A percentile compares a stretch with the other conserved stretches of the same genome.
phyloP scores from a whole-genome alignment of 2,329 filamentous ascomycete genomes.

The Cytospora mali region DNA sequence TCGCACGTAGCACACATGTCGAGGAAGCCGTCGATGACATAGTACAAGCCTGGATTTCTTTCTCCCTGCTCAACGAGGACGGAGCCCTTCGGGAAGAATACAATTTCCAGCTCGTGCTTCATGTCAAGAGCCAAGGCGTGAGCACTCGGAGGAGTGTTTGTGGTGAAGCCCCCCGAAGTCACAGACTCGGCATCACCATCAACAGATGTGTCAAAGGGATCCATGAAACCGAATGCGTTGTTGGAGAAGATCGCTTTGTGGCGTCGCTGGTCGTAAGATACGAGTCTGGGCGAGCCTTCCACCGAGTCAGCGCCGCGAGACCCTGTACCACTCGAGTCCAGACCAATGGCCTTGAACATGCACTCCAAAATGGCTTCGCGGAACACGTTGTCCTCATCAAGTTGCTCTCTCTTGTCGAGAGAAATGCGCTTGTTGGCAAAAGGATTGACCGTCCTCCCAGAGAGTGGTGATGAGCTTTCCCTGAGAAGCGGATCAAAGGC shows the following conservation, averaged over 20 bases:
- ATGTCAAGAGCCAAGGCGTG: slow-evolving; percentile 75
- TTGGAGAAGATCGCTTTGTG: slow-evolving; percentile 78
- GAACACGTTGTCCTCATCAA: slow-evolving; percentile 88
- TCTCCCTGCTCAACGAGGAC: slow-evolving; percentile 96
- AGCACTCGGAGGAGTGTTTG: slow-evolving; percentile 63
- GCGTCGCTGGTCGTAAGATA: slow-evolving; percentile 80
- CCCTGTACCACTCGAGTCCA: slow-evolving; percentile 69
- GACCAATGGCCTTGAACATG: slow-evolving; percentile 90
- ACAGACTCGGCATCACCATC: slow-evolving; percentile 89
- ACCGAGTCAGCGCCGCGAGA: slow-evolving; percentile 72
- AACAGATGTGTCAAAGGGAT: slow-evolving; percentile 73
- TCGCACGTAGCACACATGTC: slow-evolving; percentile 85
- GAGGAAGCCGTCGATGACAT: slow-evolving; percentile 95
- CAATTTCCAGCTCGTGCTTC: slow-evolving; percentile 91
- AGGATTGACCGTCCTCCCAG: slow-evolving; percentile 56
- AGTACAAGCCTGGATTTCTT: slow-evolving; percentile 94
- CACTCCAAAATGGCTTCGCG: slow-evolving; percentile 89
- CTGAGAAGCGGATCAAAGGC: slow-evolving; percentile 38
- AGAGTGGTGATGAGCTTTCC: slow-evolving; percentile 49
- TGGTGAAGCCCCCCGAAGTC: slow-evolving; percentile 68
- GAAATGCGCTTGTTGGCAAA: slow-evolving; percentile 57
- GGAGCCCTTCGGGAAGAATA: slow-evolving; percentile 93
- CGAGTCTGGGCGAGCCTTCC: slow-evolving; percentile 81
- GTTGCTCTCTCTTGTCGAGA: slow-evolving; percentile 73
- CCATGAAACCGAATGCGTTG: slow-evolving; percentile 89